phyloP scores from a whole-genome alignment of 108 stramenopile genomes.

The Pseudonitzschia multiseries region DNA sequence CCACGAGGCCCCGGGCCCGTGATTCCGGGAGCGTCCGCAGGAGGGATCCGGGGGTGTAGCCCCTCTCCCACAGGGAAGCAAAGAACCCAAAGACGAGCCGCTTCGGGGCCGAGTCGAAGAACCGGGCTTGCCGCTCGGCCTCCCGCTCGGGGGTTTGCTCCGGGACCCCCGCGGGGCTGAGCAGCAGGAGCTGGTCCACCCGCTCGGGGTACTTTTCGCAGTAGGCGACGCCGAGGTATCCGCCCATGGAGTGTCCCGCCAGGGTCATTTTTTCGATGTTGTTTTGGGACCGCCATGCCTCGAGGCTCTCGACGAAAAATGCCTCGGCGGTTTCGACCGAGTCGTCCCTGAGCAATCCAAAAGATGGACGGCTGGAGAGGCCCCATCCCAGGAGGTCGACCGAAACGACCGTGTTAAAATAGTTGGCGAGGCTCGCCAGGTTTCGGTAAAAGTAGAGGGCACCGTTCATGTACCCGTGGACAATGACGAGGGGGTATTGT shows the following conservation, averaged over 20 bases:
- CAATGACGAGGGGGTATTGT: slow-evolving; percentile 78
- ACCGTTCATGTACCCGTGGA: slow-evolving; percentile 91
- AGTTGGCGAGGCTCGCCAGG: slow-evolving; percentile 54
- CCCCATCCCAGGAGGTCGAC: slow-evolving; percentile 91
- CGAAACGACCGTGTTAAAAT: slow-evolving; percentile 66
- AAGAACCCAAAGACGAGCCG: slow-evolving; percentile 32
- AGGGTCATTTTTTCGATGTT: slow-evolving; percentile 28
- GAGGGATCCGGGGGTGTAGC: slow-evolving; percentile 58
- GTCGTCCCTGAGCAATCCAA: slow-evolving; percentile 23
- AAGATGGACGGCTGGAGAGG: slow-evolving; percentile 72
- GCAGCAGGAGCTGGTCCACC: slow-evolving; percentile 72
- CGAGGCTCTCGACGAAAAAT: slow-evolving; percentile 83
- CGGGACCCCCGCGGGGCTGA: slow-evolving; percentile 87
- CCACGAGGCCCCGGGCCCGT: slow-evolving; percentile 36
- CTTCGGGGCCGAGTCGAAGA: slow-evolving; percentile 36
- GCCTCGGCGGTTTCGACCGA: slow-evolving; percentile 51
- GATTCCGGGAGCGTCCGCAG: slow-evolving; percentile 50
- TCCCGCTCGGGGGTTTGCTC: slow-evolving; percentile 43
- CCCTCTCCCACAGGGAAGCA: slow-evolving; percentile 19
- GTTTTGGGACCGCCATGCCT: slow-evolving; percentile 68
- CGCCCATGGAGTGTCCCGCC: slow-evolving; percentile 89
- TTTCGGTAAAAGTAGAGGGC: slow-evolving; percentile 83
- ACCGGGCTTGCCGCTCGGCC: slow-evolving; percentile 11
- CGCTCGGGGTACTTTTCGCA: slow-evolving; percentile 86
- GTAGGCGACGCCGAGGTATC: slow-evolving; percentile 87